Percentiles rank a stretch among this genome's conserved stretches.
Evolutionary conservation across 2,329 filamentous ascomycete genomes (phyloP).

Genomic region (Sporothrix schenckii): DNA sequence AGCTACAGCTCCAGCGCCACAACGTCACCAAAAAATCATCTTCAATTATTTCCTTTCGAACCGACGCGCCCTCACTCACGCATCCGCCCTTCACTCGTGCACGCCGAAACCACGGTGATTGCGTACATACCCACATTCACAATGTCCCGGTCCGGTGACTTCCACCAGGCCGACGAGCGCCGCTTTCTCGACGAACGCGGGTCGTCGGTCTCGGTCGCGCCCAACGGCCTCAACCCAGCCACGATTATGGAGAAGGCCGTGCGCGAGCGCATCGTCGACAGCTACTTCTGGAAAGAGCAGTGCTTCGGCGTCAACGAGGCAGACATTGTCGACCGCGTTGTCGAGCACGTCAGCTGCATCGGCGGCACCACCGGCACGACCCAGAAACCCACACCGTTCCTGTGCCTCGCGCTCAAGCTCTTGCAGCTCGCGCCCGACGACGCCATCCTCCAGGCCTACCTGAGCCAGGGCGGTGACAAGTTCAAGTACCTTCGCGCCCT

Average conservation of each 20-base stretch:
- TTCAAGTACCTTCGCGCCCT: conserved; percentile 89
- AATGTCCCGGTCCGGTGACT: conserved; percentile 18
- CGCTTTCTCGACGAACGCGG: conserved; percentile 89
- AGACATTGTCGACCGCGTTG: conserved; percentile 83
- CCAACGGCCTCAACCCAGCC: conserved; percentile 88
- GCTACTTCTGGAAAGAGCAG: conserved; percentile 98
- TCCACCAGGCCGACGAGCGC: conserved; percentile 76
- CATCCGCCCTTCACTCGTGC: background rate
- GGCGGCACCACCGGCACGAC: conserved; percentile 84
- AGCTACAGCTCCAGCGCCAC: background rate
- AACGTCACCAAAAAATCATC: background rate
- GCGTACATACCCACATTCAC: background rate
- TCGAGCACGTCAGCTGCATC: conserved; percentile 77
- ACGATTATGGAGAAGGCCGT: conserved; percentile 95
- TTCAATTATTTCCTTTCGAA: background rate
- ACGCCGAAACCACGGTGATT: background rate
- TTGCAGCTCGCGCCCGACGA: conserved; percentile 82
- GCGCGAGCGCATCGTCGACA: conserved; percentile 91
- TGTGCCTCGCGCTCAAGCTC: conserved; percentile 93
- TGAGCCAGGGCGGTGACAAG: conserved; percentile 71
- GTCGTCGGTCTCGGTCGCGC: conserved; percentile 73
- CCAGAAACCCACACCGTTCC: conserved; percentile 87
- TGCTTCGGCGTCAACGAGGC: conserved; percentile 92
- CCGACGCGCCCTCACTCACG: background rate
- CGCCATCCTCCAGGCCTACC: conserved; percentile 77